Evolutionary conservation across 805 yeast species (phyloP), one percentile per base, ranked within the genome.

Genomic region (Schwanniomyces vanrijiae): DNA sequence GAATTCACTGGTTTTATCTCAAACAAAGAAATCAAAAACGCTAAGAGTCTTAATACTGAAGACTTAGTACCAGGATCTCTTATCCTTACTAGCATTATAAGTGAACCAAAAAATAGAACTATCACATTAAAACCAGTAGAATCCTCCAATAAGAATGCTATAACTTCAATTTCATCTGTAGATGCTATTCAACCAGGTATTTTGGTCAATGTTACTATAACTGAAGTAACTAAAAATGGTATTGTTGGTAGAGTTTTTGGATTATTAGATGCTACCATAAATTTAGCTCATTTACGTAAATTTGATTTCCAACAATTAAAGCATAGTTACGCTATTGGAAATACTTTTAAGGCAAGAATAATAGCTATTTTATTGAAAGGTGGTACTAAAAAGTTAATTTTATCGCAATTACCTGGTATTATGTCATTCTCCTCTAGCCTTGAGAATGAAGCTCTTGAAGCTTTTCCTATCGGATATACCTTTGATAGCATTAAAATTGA

Each of bases 181-280:
- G 95, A 90, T 57, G 82, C 96, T 3, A 77, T 91, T 22, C 77
- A 87, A 33, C 96, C 99, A 2, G 99, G 99, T 57, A 80, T 84
- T 53, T 59, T 84, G 9, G 89, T 91, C 8, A 90, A 87, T 48
- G 87, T 90, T 5, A 67, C 84, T 24, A 78, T 90, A 18, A 76
- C 85, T 18, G 83, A 81, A 7, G 77, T 82, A 18, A 65, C 76
- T 22, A 61, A 70, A 7, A 66, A 78, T 31, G 99, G 99, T 51
- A 65, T 89, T 14, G 65, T 77, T n/a, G 80, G 87, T 52, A 86
- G 83, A 61, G 84, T 82, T 0, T 83, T 83, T 54, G 97, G 96
- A 45, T 67, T 88, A 47, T 77, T 86, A 16, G 83, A 84, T 52
- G 95, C 85, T 13, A 80, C 91, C 0, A 70, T 89, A 29, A 85